phyloP scores from a whole-genome alignment of 768 basidiomycete genomes.

The Galerina marginata region DNA sequence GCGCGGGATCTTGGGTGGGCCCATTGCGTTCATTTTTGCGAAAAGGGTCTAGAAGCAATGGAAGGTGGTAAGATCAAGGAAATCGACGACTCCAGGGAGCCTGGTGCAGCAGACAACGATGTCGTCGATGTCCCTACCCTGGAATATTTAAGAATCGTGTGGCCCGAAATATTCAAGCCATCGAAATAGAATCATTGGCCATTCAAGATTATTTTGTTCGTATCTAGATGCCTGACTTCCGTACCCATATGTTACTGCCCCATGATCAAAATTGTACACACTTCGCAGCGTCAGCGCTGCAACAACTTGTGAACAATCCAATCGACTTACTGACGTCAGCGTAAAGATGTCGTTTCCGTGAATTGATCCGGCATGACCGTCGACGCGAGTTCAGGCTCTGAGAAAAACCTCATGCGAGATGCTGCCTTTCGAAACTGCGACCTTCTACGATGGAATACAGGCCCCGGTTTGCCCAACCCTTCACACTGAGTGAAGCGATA shows the following conservation, averaged over 20 bases:
- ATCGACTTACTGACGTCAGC: not conserved
- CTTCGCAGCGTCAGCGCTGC: too few relatives aligned
- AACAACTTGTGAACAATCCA: too few relatives aligned
- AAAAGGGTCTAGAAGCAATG: constrained; percentile 63
- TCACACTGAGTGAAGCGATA: constrained; percentile 68
- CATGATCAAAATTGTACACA: too few relatives aligned
- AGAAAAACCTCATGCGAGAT: too few relatives aligned
- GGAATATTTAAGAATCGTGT: constrained; percentile 71
- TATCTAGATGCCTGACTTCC: not conserved
- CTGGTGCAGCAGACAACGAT: constrained; percentile 43
- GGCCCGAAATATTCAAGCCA: constrained; percentile 74
- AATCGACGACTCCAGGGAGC: constrained; percentile 45
- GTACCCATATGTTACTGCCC: too few relatives aligned
- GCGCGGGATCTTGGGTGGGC: constrained; percentile 74
- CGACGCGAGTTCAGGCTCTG: not conserved
- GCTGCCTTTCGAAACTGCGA: not conserved
- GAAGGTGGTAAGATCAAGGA: constrained; percentile 66
- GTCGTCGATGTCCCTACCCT: constrained; percentile 60
- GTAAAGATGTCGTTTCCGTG: not conserved
- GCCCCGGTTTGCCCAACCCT: constrained; percentile 76
- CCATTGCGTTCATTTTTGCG: constrained; percentile 77
- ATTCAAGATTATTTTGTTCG: not conserved
- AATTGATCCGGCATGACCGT: not conserved
- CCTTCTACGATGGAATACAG: constrained; percentile 60
- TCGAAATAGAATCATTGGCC: not conserved